Conservation (phyloP, 139 green algal genomes). For the Dunaliella primolecta region DNA sequence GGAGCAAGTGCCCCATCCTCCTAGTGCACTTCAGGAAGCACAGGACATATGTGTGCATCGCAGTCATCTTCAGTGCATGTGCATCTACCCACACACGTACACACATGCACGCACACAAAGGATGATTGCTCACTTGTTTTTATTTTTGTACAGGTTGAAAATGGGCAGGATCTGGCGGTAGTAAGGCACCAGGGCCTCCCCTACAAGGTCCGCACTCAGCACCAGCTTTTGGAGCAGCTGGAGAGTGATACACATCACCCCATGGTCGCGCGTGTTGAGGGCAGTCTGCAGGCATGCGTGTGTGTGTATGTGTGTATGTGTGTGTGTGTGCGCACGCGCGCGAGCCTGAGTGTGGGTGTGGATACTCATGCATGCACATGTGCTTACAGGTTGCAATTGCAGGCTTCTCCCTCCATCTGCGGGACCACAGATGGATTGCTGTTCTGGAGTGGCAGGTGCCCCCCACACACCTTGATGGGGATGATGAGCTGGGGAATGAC, state of each 20-base stretch:
- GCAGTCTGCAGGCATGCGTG: constrained; percentile 40
- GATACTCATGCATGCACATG: too few relatives aligned
- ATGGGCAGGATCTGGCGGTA: constrained; percentile 85
- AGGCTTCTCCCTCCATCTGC: background rate
- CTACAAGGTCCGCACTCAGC: constrained; percentile 61
- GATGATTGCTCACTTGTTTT: constrained; percentile 59
- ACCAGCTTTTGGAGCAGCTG: constrained; percentile 78
- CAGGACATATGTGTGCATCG: too few relatives aligned
- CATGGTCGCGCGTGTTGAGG: constrained; percentile 70
- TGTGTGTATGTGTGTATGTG: background rate
- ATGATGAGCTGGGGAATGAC: constrained; percentile 90
- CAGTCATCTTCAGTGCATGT: too few relatives aligned
- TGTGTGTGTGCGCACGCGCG: background rate
- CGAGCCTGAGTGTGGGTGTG: too few relatives aligned
- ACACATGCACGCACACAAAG: constrained; percentile 25
- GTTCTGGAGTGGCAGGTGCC: too few relatives aligned
- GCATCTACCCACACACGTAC: background rate
- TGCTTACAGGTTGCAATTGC: too few relatives aligned
- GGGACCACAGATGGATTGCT: too few relatives aligned
- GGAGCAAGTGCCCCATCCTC: too few relatives aligned
- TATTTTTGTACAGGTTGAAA: constrained; percentile 82
- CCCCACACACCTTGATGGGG: constrained; percentile 64
- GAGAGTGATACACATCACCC: constrained; percentile 78
- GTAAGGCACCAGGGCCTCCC: constrained; percentile 84
- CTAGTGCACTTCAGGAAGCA: too few relatives aligned